Percentiles rank a stretch among this genome's conserved stretches.
These are phyloP conservation scores for Atkinsonella texensis DNA, from an alignment of 2,329 filamentous ascomycete genomes.

Conservation along the genomic window DNA sequence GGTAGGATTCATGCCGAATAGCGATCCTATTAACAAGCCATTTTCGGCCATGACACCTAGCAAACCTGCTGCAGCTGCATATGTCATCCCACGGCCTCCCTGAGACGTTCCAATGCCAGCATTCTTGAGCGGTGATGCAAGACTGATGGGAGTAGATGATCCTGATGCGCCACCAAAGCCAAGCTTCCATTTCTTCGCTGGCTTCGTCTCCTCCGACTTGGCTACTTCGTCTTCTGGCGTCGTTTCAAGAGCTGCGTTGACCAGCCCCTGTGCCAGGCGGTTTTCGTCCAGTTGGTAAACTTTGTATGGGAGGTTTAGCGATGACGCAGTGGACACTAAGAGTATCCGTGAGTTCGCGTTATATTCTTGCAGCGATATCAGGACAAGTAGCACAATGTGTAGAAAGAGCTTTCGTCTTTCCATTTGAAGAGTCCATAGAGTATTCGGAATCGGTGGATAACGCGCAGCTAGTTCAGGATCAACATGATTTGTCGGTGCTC, in stretches of 20 bases:
- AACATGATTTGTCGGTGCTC: constrained; percentile 28
- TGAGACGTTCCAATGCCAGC: constrained; percentile 72
- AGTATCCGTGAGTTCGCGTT: constrained; percentile 60
- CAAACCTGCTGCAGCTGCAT: constrained; percentile 63
- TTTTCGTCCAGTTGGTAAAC: constrained; percentile 60
- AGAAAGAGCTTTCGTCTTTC: constrained; percentile 56
- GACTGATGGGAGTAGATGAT: constrained; percentile 39
- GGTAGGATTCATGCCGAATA: constrained; percentile 87
- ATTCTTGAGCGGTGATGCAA: constrained; percentile 65
- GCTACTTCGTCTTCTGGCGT: constrained; percentile 17
- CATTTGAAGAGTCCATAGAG: constrained; percentile 45
- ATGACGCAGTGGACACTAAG: constrained; percentile 57
- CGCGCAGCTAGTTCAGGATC: constrained; percentile 36
- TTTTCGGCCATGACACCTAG: constrained; percentile 72
- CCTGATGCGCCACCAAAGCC: constrained; percentile 36
- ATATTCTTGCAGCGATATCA: constrained; percentile 70
- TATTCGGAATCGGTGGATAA: constrained; percentile 48
- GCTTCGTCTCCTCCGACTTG: constrained; percentile 48
- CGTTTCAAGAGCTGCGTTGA: constrained; percentile 53
- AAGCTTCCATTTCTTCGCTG: constrained; percentile 60
- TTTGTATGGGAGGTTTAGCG: constrained; percentile 53
- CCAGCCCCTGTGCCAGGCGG: constrained; percentile 60
- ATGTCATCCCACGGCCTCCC: constrained; percentile 62
- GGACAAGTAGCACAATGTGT: constrained; percentile 57
- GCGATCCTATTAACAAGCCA: constrained; percentile 63